These are phyloP conservation scores for Artemisia argyi DNA, from an alignment of 129 eudicot genomes.

Conservation along the genomic window DNA sequence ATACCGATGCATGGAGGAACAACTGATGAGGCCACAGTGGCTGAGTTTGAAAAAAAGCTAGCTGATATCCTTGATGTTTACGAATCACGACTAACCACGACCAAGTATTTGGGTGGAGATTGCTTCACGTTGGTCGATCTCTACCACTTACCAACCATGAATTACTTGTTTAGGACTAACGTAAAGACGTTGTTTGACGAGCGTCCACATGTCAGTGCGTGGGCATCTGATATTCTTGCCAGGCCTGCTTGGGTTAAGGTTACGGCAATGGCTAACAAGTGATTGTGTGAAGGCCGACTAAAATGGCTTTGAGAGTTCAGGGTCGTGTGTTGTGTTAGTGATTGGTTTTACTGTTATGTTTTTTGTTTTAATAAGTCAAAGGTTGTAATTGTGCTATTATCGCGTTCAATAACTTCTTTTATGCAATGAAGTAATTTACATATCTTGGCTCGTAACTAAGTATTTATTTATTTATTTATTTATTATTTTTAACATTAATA, in stretches of 20 bases:
- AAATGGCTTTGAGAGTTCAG: background rate
- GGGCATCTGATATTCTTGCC: conserved; percentile 52
- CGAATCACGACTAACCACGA: conserved; percentile 46
- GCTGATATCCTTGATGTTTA: conserved; percentile 61
- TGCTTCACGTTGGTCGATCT: conserved; percentile 63
- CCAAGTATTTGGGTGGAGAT: conserved; percentile 71
- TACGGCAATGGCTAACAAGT: conserved; percentile 10
- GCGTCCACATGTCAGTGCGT: conserved; percentile 29
- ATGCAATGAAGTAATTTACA: no score
- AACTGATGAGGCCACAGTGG: conserved; percentile 39
- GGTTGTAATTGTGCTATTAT: background rate
- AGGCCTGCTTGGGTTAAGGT: conserved; percentile 65
- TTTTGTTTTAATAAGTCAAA: background rate
- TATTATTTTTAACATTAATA: no score
- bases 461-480: no score
- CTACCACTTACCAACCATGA: conserved; percentile 46
- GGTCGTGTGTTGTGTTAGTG: background rate
- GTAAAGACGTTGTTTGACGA: conserved; percentile 39
- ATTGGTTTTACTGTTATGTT: background rate
- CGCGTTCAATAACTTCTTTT: no score
- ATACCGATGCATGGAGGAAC: conserved; percentile 42
- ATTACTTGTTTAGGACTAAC: conserved; percentile 40
- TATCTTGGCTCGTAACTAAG: no score
- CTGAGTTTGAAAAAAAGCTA: conserved; percentile 29
- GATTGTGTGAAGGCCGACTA: background rate